phyloP scores from a whole-genome alignment of 257 asterid genomes.

The Linaria vulgaris region DNA sequence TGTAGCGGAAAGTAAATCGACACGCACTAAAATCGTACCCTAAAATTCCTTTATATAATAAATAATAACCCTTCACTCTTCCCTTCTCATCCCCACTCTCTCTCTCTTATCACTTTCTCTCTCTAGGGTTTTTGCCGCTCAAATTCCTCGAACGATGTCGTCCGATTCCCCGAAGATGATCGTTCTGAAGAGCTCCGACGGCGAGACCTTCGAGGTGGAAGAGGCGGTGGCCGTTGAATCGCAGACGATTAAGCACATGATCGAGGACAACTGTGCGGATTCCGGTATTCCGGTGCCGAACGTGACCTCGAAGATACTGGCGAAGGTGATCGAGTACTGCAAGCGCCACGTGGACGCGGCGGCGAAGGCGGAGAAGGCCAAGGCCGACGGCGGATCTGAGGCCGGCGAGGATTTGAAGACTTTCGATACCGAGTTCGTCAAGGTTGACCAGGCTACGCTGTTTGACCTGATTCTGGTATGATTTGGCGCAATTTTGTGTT shows the following conservation, averaged over 20 bases:
- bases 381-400: constrained; percentile 6
- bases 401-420: constrained; percentile 37
- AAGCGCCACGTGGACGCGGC: constrained; percentile 33
- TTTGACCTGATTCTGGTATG: constrained; percentile 61
- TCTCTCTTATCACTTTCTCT: constrained; percentile 14
- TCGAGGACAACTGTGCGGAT: constrained; percentile 47
- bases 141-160: constrained; percentile 11
- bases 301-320: constrained; percentile 35
- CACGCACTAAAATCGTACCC: no score
- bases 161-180: constrained; percentile 29
- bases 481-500: neutral
- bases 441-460: constrained; percentile 56
- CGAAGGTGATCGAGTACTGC: constrained; percentile 53
- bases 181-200: constrained; percentile 37
- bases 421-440: constrained; percentile 54
- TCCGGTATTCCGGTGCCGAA: constrained; percentile 37
- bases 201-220: constrained; percentile 39
- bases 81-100: neutral
- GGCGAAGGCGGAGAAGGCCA: constrained; percentile 20
- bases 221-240: constrained; percentile 40
- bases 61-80: neutral
- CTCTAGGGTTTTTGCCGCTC: neutral
- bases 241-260: constrained; percentile 45
- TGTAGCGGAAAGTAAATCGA: no score
- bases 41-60: no score